These are phyloP conservation scores for Phyllostachys edulis DNA, from an alignment of 176 grass and related monocot species.

Conservation along the genomic window DNA sequence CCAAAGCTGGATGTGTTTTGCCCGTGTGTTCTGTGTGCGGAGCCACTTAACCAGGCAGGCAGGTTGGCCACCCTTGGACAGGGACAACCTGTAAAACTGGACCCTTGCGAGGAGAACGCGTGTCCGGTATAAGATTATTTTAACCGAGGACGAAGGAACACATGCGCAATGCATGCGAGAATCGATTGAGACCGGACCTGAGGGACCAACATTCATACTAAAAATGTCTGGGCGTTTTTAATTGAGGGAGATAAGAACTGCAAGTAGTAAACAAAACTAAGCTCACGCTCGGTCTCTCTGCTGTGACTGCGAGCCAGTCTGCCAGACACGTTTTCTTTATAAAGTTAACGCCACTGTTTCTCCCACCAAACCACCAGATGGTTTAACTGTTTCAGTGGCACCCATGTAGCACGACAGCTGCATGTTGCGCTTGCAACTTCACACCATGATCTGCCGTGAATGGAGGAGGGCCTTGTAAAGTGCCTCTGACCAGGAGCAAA, in stretches of 20 bases:
- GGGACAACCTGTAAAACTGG: not conserved
- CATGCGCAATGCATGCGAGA: not conserved
- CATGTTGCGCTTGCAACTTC: too few species aligned
- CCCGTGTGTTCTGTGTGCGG: not conserved
- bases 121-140: not conserved
- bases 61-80: not conserved
- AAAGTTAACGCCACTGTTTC: too few species aligned
- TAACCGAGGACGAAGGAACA: not conserved
- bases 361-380: too few species aligned
- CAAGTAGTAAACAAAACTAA: not conserved
- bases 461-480: too few species aligned
- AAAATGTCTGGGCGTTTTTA: not conserved
- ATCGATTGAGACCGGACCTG: not conserved
- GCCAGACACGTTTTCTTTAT: too few species aligned
- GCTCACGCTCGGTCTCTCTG: too few species aligned
- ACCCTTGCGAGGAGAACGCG: not conserved
- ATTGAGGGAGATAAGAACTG: too few species aligned
- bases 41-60: not conserved
- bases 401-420: too few species aligned
- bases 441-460: too few species aligned
- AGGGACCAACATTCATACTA: constrained; percentile 12
- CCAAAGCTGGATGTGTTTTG: not conserved
- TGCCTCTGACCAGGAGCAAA: not conserved
- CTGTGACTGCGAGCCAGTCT: too few species aligned
- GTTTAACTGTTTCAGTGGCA: too few species aligned